phyloP scores from a whole-genome alignment of 1,284 basidiomycete species.

The Cryptococcus neoformans region DNA sequence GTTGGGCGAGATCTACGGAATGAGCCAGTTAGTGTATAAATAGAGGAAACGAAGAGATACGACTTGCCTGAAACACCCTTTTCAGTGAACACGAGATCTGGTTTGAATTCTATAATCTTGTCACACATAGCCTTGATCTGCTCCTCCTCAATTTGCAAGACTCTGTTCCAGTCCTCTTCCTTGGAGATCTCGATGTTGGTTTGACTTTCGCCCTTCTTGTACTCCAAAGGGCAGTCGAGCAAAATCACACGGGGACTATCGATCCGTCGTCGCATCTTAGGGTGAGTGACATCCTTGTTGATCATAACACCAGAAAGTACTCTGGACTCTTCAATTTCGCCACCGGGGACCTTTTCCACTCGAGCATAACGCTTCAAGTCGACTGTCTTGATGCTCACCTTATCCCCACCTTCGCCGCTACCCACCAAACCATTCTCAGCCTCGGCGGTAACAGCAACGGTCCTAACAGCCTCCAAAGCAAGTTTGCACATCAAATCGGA shows the following conservation, averaged over 20 bases:
- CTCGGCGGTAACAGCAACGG: constrained; percentile 61
- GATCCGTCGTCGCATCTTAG: constrained; percentile 92
- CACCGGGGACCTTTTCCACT: constrained; percentile 96
- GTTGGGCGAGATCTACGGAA: constrained; percentile 79
- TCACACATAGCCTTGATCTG: constrained; percentile 89
- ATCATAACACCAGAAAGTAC: constrained; percentile 93
- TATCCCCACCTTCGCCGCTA: constrained; percentile 30
- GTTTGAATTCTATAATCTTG: constrained; percentile 88
- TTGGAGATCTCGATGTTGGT: constrained; percentile 98
- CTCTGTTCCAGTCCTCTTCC: constrained; percentile 89
- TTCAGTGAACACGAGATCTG: constrained; percentile 93
- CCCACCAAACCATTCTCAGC: constrained; percentile 47
- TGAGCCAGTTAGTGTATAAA: not conserved
- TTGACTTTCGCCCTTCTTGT: constrained; percentile 98
- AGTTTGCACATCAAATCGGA: constrained; percentile 96
- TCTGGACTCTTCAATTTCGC: constrained; percentile 89
- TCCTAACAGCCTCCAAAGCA: constrained; percentile 87
- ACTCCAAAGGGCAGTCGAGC: constrained; percentile 95
- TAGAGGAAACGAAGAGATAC: not conserved
- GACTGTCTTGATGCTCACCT: constrained; percentile 69
- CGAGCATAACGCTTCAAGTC: constrained; percentile 98
- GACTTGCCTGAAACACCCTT: constrained; percentile 89
- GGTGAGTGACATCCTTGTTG: constrained; percentile 99
- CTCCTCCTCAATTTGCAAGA: constrained; percentile 95
- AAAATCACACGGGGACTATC: constrained; percentile 85